These are phyloP conservation scores for Gossypium bickii DNA, from an alignment of 345 rosid species.

Conservation along the genomic window DNA sequence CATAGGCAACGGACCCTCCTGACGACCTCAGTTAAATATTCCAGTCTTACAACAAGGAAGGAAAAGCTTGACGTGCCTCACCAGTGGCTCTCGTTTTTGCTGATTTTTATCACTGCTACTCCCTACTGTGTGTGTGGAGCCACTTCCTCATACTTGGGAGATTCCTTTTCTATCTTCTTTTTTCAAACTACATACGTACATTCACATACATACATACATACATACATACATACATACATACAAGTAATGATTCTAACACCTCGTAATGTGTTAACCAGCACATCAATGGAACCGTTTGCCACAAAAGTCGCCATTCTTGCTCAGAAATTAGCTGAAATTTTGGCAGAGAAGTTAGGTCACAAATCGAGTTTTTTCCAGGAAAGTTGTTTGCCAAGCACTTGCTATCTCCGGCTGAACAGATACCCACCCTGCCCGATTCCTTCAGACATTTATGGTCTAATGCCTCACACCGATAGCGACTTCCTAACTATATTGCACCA, in stretches of 20 bases:
- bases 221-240: too few relatives aligned
- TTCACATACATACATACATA: too few relatives aligned
- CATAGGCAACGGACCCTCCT: too few relatives aligned
- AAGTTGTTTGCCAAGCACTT: slow-evolving; percentile 63
- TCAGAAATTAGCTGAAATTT: slow-evolving; percentile 48
- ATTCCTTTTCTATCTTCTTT: not conserved
- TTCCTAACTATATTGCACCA: slow-evolving; percentile 86
- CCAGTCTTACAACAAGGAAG: too few relatives aligned
- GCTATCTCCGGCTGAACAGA: slow-evolving; percentile 79
- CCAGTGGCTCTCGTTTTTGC: slow-evolving; percentile 3
- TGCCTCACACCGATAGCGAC: slow-evolving; percentile 96
- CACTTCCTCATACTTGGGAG: slow-evolving; percentile 8
- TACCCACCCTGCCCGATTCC: slow-evolving; percentile 78
- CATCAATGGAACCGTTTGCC: slow-evolving; percentile 63
- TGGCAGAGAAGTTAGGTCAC: slow-evolving; percentile 59
- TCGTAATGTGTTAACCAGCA: slow-evolving; percentile 31
- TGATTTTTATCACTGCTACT: not conserved
- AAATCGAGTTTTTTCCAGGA: slow-evolving; percentile 52
- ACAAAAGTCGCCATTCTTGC: slow-evolving; percentile 58
- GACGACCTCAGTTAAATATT: too few relatives aligned
- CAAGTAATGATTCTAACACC: not conserved
- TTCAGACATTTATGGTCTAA: slow-evolving; percentile 52
- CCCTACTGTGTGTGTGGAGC: not conserved
- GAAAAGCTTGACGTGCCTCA: too few relatives aligned
- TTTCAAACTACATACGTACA: not conserved